phyloP scores from a whole-genome alignment of 2,329 filamentous ascomycete species.

The Scedosporium apiospermum region DNA sequence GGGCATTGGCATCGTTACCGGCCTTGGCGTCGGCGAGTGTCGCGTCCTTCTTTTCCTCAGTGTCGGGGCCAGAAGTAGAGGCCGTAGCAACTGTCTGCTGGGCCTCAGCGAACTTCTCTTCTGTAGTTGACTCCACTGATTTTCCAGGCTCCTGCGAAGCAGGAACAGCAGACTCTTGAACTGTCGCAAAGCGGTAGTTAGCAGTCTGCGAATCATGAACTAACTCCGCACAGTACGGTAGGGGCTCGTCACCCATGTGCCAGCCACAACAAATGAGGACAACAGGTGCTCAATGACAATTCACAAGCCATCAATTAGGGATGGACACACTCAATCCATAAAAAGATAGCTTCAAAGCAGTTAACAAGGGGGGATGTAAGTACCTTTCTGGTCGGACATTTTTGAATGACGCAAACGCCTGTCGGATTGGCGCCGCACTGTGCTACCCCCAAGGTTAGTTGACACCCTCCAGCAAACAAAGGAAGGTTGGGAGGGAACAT shows the following conservation, averaged over 20 bases:
- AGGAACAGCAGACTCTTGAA: background rate
- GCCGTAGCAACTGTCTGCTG: slow-evolving; percentile 23
- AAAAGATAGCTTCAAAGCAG: background rate
- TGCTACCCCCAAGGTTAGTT: slow-evolving; percentile 1
- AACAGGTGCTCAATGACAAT: background rate
- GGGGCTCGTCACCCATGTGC: background rate
- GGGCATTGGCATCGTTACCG: slow-evolving; percentile 3
- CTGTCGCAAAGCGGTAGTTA: background rate
- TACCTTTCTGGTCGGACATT: slow-evolving; percentile 1
- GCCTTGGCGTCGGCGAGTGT: slow-evolving; percentile 8
- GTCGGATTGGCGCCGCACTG: slow-evolving; percentile 1
- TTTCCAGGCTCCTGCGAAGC: slow-evolving; percentile 12
- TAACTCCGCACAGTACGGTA: background rate
- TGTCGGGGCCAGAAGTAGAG: slow-evolving; percentile 18
- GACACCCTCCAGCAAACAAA: background rate
- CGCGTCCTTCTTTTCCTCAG: slow-evolving; percentile 22
- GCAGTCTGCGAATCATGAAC: background rate
- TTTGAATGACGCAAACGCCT: background rate
- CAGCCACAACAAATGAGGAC: background rate
- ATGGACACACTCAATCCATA: background rate
- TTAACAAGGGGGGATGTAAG: slow-evolving; percentile 6
- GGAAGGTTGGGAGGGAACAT: slow-evolving; percentile 1
- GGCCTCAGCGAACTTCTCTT: slow-evolving; percentile 10
- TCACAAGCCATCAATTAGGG: background rate
- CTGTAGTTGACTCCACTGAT: slow-evolving; percentile 13